Evolutionary conservation across 106 monocot species (phyloP).

Genomic region (Platanthera guangdongensis): DNA sequence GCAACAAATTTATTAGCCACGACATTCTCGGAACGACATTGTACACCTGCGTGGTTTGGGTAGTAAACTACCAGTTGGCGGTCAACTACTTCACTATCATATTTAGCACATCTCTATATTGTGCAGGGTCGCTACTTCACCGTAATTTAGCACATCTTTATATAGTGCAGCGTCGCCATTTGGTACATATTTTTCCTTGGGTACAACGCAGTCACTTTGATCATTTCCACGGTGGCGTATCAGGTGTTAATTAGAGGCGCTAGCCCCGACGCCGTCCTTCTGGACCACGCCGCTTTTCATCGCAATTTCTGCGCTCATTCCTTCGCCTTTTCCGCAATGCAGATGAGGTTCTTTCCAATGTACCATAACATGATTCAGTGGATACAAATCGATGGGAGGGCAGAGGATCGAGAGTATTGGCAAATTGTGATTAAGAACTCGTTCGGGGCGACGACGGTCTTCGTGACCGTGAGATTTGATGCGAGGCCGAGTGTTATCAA

Average conservation of each 20-base stretch:
- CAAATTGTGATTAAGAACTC: slow-evolving; percentile 52
- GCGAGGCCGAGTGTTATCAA: slow-evolving; percentile 24
- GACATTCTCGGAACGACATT: slow-evolving; percentile 46
- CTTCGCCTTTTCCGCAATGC: slow-evolving; percentile 42
- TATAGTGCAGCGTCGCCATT: slow-evolving; percentile 68
- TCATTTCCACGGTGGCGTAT: slow-evolving; percentile 45
- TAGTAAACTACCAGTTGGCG: slow-evolving; percentile 92
- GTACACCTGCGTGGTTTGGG: slow-evolving; percentile 88
- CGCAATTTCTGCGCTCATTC: slow-evolving; percentile 50
- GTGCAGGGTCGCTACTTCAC: slow-evolving; percentile 50
- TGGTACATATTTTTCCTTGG: slow-evolving; percentile 68
- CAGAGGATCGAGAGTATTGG: slow-evolving; percentile 61
- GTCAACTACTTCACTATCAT: slow-evolving; percentile 7
- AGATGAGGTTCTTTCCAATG: slow-evolving; percentile 83
- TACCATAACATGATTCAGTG: slow-evolving; percentile 87
- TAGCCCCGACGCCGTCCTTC: slow-evolving; percentile 45
- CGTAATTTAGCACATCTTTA: slow-evolving; percentile 75
- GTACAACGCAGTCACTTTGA: slow-evolving; percentile 49
- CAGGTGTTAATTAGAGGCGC: slow-evolving; percentile 55
- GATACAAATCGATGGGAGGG: slow-evolving; percentile 42
- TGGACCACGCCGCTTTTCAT: slow-evolving; percentile 63
- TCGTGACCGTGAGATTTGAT: slow-evolving; percentile 64
- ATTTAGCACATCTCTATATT: too few species aligned
- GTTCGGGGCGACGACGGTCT: slow-evolving; percentile 50
- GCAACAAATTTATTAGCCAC: slow-evolving; percentile 32